Percentiles rank a stretch among this genome's conserved stretches.
Evolutionary conservation across 768 basidiomycete species (phyloP).

Genomic region (Lentinula boryana): DNA sequence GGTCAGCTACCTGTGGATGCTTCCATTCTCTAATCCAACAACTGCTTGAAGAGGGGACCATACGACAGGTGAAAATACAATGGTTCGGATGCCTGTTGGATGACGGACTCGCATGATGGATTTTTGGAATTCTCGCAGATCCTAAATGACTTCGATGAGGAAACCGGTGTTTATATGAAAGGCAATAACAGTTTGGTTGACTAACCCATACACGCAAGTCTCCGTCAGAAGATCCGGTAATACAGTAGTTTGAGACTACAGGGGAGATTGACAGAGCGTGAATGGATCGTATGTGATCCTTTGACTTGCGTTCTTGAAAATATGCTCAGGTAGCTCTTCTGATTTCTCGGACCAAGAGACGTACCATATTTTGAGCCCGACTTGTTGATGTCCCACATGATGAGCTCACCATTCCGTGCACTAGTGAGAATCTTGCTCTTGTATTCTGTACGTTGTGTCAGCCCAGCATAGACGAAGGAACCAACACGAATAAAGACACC

Average conservation of each 20-base stretch:
- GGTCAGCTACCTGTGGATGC: conserved; percentile 49
- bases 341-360: conserved; percentile 11
- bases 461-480: neutral
- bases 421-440: conserved; percentile 76
- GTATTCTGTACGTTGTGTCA: conserved; percentile 38
- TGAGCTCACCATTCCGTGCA: conserved; percentile 74
- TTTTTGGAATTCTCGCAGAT: conserved; percentile 64
- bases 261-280: conserved; percentile 63
- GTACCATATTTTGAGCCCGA: conserved; percentile 65
- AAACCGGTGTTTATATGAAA: neutral
- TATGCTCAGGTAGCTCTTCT: neutral
- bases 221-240: conserved; percentile 78
- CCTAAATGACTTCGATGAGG: conserved; percentile 31
- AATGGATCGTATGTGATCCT: conserved; percentile 69
- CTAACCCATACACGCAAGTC: conserved; percentile 77
- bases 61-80: conserved; percentile 63
- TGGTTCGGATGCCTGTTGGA: conserved; percentile 59
- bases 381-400: conserved; percentile 78
- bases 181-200: neutral
- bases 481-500: conserved; percentile 30
- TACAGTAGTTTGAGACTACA: conserved; percentile 64
- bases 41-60: conserved; percentile 65
- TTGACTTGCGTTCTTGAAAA: conserved; percentile 51
- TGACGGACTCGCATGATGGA: conserved; percentile 70
- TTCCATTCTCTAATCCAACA: conserved; percentile 65